Evolutionary conservation across 139 green algal genomes (phyloP).

Genomic region (Dunaliella primolecta): DNA sequence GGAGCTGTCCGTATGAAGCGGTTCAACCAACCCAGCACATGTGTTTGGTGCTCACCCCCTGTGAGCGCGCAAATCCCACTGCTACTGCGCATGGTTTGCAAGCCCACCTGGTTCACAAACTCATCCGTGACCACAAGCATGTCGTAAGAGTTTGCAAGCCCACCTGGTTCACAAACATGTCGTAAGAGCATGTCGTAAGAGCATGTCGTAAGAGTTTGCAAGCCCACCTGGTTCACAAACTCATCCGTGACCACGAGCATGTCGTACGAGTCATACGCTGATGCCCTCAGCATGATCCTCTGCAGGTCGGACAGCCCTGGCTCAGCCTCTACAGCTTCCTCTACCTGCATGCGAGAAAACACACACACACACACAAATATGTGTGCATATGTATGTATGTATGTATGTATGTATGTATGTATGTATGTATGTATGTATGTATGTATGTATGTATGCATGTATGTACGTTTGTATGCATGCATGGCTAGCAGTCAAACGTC

Average conservation of each 20-base stretch:
- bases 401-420: background rate
- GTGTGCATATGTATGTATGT: background rate
- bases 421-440: background rate
- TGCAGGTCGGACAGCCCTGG: constrained; percentile 28
- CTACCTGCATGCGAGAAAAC: constrained; percentile 27
- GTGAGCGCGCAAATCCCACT: too few relatives aligned
- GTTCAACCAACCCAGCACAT: too few relatives aligned
- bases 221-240: constrained; percentile 30
- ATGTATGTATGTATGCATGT: background rate
- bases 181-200: constrained; percentile 31
- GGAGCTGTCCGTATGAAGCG: too few relatives aligned
- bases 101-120: constrained; percentile 32
- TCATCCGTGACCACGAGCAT: constrained; percentile 35
- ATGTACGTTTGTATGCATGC: background rate
- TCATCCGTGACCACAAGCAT: constrained; percentile 35
- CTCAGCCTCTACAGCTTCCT: constrained; percentile 33
- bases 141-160: constrained; percentile 42
- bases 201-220: constrained; percentile 43
- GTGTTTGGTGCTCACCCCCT: too few relatives aligned
- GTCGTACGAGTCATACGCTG: constrained; percentile 45
- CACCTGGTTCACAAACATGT: constrained; percentile 37
- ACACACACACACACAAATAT: background rate
- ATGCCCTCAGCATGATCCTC: constrained; percentile 27
- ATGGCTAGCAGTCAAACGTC: too few relatives aligned
- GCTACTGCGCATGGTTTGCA: too few relatives aligned